phyloP scores from a whole-genome alignment of 768 basidiomycete genomes.

The Pholiota microspora region DNA sequence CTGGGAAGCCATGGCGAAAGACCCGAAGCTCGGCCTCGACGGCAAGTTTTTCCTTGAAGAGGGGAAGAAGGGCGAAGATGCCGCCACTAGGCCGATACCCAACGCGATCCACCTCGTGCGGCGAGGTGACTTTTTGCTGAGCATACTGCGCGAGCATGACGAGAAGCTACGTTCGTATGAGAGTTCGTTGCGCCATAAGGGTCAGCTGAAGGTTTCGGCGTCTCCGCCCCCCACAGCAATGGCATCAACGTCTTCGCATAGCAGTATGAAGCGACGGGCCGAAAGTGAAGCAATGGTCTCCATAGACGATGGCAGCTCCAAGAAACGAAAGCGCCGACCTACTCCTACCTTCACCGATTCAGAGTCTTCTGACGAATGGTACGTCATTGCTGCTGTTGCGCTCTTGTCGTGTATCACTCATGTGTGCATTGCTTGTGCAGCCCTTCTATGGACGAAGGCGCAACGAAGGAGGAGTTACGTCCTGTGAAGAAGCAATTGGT shows the following conservation, averaged over 20 bases:
- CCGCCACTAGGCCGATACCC: constrained; percentile 84
- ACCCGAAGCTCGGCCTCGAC: constrained; percentile 74
- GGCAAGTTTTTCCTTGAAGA: constrained; percentile 99
- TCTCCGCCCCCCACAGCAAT: constrained; percentile 75
- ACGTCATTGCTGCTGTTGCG: constrained; percentile 26
- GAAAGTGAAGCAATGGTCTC: constrained; percentile 85
- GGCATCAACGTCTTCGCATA: constrained; percentile 65
- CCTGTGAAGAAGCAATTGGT: constrained; percentile 97
- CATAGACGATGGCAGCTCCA: constrained; percentile 65
- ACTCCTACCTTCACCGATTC: constrained; percentile 97
- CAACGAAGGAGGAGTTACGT: constrained; percentile 92
- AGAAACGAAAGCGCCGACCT: constrained; percentile 88
- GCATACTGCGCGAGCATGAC: constrained; percentile 81
- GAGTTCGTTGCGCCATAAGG: constrained; percentile 70
- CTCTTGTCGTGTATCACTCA: constrained; percentile 5
- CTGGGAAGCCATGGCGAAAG: constrained; percentile 95
- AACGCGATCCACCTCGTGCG: constrained; percentile 98
- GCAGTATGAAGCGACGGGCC: constrained; percentile 69
- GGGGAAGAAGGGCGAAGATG: constrained; percentile 90
- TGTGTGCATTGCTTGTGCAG: constrained; percentile 33
- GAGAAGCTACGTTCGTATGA: constrained; percentile 91
- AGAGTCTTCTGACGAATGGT: constrained; percentile 91
- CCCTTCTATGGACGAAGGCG: constrained; percentile 91
- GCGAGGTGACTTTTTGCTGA: constrained; percentile 89
- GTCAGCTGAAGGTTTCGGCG: constrained; percentile 66